Evolutionary conservation across 169 alveolate species (phyloP).

Genomic region (Cryptosporidium andersoni): DNA sequence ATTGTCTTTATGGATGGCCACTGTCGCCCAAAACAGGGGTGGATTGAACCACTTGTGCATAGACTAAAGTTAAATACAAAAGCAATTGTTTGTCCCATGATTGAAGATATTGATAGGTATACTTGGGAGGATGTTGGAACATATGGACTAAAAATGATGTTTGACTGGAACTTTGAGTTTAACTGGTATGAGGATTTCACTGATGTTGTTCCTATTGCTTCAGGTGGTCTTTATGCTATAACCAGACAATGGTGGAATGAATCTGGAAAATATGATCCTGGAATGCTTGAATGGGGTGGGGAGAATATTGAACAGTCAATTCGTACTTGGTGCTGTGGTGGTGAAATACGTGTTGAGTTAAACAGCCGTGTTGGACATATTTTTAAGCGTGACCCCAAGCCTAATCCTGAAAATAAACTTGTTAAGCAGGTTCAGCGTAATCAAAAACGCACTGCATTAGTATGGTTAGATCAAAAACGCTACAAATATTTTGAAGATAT

Average conservation of each 20-base stretch:
- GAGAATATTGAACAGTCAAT: slow-evolving; percentile 76
- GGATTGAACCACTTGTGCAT: slow-evolving; percentile 65
- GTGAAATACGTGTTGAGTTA: slow-evolving; percentile 72
- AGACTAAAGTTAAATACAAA: slow-evolving; percentile 30
- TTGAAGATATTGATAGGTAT: slow-evolving; percentile 77
- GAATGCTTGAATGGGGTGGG: slow-evolving; percentile 77
- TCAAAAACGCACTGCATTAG: slow-evolving; percentile 69
- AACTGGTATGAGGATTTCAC: slow-evolving; percentile 75
- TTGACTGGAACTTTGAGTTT: slow-evolving; percentile 77
- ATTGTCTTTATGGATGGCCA: slow-evolving; percentile 78
- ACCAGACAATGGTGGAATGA: slow-evolving; percentile 77
- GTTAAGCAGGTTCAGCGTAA: slow-evolving; percentile 69
- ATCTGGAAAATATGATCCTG: slow-evolving; percentile 76
- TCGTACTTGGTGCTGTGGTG: slow-evolving; percentile 78
- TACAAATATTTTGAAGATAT: slow-evolving; percentile 48
- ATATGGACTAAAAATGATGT: slow-evolving; percentile 73
- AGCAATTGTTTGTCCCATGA: slow-evolving; percentile 76
- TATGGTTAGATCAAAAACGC: slow-evolving; percentile 66
- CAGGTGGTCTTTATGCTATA: slow-evolving; percentile 75
- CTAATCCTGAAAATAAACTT: slow-evolving; percentile 69
- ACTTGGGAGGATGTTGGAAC: slow-evolving; percentile 74
- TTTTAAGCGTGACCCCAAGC: slow-evolving; percentile 66
- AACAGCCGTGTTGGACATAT: slow-evolving; percentile 75
- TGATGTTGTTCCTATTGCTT: slow-evolving; percentile 69
- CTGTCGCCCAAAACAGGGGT: slow-evolving; percentile 76